Percentiles rank a stretch among this genome's conserved stretches.
Conservation (phyloP, 192 early-diverging fungal genomes). For the Powellomyces hirtus region DNA sequence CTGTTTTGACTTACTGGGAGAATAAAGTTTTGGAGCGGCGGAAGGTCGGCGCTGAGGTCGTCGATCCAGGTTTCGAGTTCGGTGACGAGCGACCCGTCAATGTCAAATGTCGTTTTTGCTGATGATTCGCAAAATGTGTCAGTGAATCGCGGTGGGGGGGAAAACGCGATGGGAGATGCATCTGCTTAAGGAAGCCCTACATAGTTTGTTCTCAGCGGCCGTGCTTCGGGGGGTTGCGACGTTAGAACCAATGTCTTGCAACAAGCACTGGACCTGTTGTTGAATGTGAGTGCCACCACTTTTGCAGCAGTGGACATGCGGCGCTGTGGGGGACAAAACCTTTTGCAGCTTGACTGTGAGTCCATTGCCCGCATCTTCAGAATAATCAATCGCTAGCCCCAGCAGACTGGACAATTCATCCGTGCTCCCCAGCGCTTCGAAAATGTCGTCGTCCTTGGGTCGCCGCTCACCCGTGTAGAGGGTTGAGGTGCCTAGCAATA, state of each 20-base stretch:
- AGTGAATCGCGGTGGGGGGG: no score
- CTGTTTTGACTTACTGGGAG: constrained; percentile 63
- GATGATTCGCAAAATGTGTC: background rate
- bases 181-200: no score
- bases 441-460: constrained; percentile 82
- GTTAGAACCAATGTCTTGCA: constrained; percentile 91
- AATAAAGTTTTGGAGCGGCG: constrained; percentile 80
- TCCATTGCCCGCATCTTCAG: constrained; percentile 49
- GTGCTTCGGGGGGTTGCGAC: constrained; percentile 78
- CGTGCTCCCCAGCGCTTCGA: constrained; percentile 86
- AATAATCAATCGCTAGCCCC: constrained; percentile 64
- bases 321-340: constrained; percentile 35
- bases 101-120: constrained; percentile 76
- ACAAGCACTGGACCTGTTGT: constrained; percentile 79
- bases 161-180: no score
- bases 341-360: constrained; percentile 51
- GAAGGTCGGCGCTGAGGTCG: constrained; percentile 63
- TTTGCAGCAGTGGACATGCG: constrained; percentile 22
- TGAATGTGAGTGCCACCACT: background rate
- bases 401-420: constrained; percentile 80
- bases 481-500: constrained; percentile 66
- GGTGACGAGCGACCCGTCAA: constrained; percentile 54
- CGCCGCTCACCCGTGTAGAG: constrained; percentile 89
- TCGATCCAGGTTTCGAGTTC: constrained; percentile 88
- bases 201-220: constrained; percentile 55